A percentile compares a stretch with the other conserved stretches of the same genome.
phyloP scores from a whole-genome alignment of 345 rosid species.

The Eutrema yunnanense region DNA sequence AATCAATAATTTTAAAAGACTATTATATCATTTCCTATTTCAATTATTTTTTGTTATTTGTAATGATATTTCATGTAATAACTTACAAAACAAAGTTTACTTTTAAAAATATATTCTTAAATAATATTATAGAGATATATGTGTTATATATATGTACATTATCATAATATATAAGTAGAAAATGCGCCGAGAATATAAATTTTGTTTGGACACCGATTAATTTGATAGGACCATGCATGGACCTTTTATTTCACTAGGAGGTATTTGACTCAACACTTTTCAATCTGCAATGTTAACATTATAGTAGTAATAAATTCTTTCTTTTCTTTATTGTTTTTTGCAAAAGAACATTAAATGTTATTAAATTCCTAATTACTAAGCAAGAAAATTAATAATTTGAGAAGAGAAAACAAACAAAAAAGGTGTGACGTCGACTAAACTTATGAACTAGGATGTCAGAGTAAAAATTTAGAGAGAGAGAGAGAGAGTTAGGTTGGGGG shows the following conservation, averaged over 20 bases:
- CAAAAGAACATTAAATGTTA: neutral
- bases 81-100: too few relatives aligned
- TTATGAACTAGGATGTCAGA: constrained; percentile 21
- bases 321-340: constrained; percentile 6
- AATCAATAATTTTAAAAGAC: too few relatives aligned
- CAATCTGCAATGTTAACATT: neutral
- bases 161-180: neutral
- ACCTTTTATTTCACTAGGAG: neutral
- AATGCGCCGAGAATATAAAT: neutral
- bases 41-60: too few relatives aligned
- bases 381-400: neutral
- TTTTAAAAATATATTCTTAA: too few relatives aligned
- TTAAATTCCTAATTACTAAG: neutral
- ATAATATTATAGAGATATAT: too few relatives aligned
- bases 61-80: too few relatives aligned
- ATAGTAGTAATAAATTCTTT: neutral
- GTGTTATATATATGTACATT: too few relatives aligned
- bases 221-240: neutral
- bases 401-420: neutral
- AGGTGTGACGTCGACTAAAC: constrained; percentile 17
- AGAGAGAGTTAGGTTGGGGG: constrained; percentile 19
- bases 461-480: neutral
- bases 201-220: neutral
- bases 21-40: too few relatives aligned
- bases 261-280: constrained; percentile 13